Evolutionary conservation across 176 grass and related monocot genomes (phyloP).

Genomic region (Musa troglodytarum): DNA sequence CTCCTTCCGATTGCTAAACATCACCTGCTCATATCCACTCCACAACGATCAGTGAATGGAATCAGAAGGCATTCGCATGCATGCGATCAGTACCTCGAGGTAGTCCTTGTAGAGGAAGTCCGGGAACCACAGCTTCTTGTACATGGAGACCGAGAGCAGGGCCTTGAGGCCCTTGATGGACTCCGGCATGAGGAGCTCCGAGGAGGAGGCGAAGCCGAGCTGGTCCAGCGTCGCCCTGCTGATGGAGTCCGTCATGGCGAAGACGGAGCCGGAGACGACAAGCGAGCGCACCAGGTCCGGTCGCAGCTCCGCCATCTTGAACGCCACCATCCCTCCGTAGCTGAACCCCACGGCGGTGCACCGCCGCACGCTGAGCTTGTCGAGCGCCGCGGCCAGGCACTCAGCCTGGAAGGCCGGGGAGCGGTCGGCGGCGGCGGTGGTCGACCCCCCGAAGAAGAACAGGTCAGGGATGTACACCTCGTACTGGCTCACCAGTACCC

Average conservation of each 20-base stretch:
- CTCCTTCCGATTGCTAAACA: slow-evolving; percentile 83
- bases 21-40: slow-evolving; percentile 34
- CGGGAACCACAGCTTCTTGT: slow-evolving; percentile 75
- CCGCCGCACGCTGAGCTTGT: slow-evolving; percentile 45
- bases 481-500: slow-evolving; percentile 60
- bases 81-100: slow-evolving; percentile 28
- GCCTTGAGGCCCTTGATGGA: slow-evolving; percentile 76
- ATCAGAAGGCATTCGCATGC: neutral
- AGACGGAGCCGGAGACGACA: slow-evolving; percentile 61
- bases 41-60: neutral
- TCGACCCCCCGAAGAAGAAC: slow-evolving; percentile 67
- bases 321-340: slow-evolving; percentile 94
- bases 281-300: slow-evolving; percentile 66
- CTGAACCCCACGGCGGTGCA: slow-evolving; percentile 91
- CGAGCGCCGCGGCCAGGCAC: slow-evolving; percentile 53
- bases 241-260: slow-evolving; percentile 92
- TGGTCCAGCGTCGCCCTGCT: slow-evolving; percentile 37
- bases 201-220: slow-evolving; percentile 60
- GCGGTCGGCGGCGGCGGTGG: slow-evolving; percentile 38
- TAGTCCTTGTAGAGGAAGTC: slow-evolving; percentile 56
- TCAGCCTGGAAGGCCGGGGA: slow-evolving; percentile 73
- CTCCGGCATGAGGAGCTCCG: slow-evolving; percentile 77
- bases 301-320: slow-evolving; percentile 74
- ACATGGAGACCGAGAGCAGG: slow-evolving; percentile 54
- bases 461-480: slow-evolving; percentile 90